Conservation (phyloP, 257 asterid genomes). For the Ballota nigra region DNA sequence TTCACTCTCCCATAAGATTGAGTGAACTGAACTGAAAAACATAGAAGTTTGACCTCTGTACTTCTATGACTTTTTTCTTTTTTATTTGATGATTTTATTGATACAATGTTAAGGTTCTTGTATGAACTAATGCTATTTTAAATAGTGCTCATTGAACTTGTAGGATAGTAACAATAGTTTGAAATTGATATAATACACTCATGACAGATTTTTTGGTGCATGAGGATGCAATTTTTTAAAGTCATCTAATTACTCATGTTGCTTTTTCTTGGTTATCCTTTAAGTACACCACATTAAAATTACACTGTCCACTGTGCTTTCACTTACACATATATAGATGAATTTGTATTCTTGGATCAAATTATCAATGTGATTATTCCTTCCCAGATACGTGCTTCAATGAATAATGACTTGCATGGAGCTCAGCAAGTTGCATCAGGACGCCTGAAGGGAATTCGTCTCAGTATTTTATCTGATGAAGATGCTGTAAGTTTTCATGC, state of each 20-base stretch:
- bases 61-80: background rate
- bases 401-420: slow-evolving; percentile 49
- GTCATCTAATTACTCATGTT: background rate
- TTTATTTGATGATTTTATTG: background rate
- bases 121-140: background rate
- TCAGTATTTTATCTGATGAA: slow-evolving; percentile 59
- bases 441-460: slow-evolving; percentile 52
- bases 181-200: background rate
- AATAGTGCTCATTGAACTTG: background rate
- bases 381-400: slow-evolving; percentile 35
- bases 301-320: background rate
- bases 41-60: background rate
- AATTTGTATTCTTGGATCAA: background rate
- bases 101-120: background rate
- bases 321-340: background rate
- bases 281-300: background rate
- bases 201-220: background rate
- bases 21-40: background rate
- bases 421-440: slow-evolving; percentile 49
- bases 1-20: background rate
- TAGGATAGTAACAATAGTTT: background rate
- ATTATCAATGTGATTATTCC: slow-evolving; percentile 13
- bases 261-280: slow-evolving; percentile 10
- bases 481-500: slow-evolving; percentile 70
- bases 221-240: background rate